Evolutionary conservation across 1,139 yeast genomes (phyloP).

Genomic region (Geotrichum candidum): DNA sequence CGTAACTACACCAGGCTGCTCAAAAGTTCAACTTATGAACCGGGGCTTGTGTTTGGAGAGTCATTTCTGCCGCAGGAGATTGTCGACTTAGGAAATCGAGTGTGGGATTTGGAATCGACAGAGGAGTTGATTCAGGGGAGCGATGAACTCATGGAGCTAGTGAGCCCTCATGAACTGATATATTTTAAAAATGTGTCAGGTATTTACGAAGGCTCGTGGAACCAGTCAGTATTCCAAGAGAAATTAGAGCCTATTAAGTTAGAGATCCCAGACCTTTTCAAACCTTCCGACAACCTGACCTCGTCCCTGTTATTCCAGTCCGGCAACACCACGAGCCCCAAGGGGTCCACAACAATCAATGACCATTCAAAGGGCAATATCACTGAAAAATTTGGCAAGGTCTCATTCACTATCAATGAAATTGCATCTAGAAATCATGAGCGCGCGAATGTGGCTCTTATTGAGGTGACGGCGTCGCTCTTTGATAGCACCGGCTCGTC

Average conservation of each 20-base stretch:
- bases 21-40: slow-evolving; percentile 38
- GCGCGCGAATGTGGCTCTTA: slow-evolving; percentile 23
- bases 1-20: slow-evolving; percentile 36
- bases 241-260: background rate
- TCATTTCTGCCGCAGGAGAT: slow-evolving; percentile 53
- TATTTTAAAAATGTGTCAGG: slow-evolving; percentile 20
- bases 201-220: slow-evolving; percentile 25
- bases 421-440: background rate
- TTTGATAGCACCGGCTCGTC: slow-evolving; percentile 22
- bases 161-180: slow-evolving; percentile 48
- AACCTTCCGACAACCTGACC: background rate
- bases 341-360: background rate
- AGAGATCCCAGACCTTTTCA: background rate
- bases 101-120: slow-evolving; percentile 44
- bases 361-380: background rate
- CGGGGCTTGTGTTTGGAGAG: slow-evolving; percentile 13
- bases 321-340: background rate
- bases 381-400: slow-evolving; percentile 1
- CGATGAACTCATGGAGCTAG: background rate
- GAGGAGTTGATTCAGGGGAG: background rate
- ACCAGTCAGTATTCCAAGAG: background rate
- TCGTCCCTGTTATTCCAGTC: background rate
- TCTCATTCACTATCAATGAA: slow-evolving; percentile 3
- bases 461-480: slow-evolving; percentile 23
- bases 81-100: slow-evolving; percentile 40